Conservation (phyloP, 1,139 yeast species). For the Pichia cactophila region DNA sequence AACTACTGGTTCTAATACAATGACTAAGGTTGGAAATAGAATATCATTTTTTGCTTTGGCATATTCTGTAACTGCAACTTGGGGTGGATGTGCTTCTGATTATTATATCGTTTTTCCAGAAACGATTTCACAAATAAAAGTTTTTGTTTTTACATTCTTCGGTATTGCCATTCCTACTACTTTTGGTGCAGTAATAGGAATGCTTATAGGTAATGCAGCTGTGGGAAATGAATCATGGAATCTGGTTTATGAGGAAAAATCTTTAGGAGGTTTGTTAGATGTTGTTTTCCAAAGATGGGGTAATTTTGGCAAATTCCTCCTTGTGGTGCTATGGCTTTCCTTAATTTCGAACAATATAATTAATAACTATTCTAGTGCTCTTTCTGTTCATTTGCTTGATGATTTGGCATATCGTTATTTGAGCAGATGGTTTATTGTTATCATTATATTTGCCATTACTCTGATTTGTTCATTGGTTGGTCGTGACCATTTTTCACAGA, state of each 20-base stretch:
- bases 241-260: slow-evolving; percentile 47
- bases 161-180: slow-evolving; percentile 68
- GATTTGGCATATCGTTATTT: slow-evolving; percentile 45
- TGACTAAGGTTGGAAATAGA: slow-evolving; percentile 55
- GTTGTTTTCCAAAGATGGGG: slow-evolving; percentile 71
- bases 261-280: slow-evolving; percentile 73
- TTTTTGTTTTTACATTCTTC: slow-evolving; percentile 56
- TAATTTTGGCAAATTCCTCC: slow-evolving; percentile 70
- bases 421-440: slow-evolving; percentile 78
- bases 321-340: slow-evolving; percentile 62
- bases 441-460: slow-evolving; percentile 56
- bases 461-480: slow-evolving; percentile 72
- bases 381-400: slow-evolving; percentile 69
- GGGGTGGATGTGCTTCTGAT: slow-evolving; percentile 87
- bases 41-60: slow-evolving; percentile 66
- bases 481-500: slow-evolving; percentile 62
- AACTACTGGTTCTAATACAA: slow-evolving; percentile 30
- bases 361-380: slow-evolving; percentile 79
- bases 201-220: slow-evolving; percentile 66
- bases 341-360: slow-evolving; percentile 73
- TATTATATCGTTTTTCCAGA: slow-evolving; percentile 82
- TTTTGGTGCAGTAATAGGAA: slow-evolving; percentile 69
- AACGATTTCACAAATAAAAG: slow-evolving; percentile 47
- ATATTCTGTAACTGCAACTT: slow-evolving; percentile 77
- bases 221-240: slow-evolving; percentile 49